phyloP scores from a whole-genome alignment of 139 green algal genomes.

The Volvox africanus region DNA sequence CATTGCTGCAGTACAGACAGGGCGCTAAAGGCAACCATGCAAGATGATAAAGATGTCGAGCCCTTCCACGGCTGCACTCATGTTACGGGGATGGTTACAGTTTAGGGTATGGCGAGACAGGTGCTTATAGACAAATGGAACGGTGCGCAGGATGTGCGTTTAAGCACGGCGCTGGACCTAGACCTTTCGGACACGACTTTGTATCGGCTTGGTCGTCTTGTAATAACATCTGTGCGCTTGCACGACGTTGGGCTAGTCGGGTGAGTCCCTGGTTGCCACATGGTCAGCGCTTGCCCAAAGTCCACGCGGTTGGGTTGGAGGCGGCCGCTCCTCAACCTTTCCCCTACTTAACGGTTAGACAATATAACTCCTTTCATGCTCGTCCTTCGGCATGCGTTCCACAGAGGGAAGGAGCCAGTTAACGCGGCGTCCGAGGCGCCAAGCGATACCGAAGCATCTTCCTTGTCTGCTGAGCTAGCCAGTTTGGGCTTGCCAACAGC shows the following conservation, averaged over 20 bases:
- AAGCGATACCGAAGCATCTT: conserved; percentile 13
- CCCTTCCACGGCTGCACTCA: no score
- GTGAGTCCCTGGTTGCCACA: conserved; percentile 1
- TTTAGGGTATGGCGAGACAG: not conserved
- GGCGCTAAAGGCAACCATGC: no score
- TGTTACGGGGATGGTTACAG: no score
- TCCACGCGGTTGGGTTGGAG: not conserved
- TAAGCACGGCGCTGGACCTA: conserved; percentile 34
- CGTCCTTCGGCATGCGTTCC: not conserved
- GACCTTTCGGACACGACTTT: not conserved
- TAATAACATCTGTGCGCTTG: conserved; percentile 19
- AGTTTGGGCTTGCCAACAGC: conserved; percentile 3
- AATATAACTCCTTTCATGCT: not conserved
- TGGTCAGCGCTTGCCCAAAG: not conserved
- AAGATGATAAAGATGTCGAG: no score
- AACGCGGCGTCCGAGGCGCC: not conserved
- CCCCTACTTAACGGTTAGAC: not conserved
- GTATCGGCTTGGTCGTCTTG: conserved; percentile 19
- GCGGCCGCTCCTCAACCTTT: not conserved
- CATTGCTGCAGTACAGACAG: no score
- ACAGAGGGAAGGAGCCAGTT: not conserved
- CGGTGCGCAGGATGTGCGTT: not conserved
- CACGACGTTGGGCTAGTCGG: conserved; percentile 35
- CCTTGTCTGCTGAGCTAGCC: conserved; percentile 3
- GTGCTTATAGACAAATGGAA: conserved; percentile 5